Base-by-base conservation (phyloP, 345 rosid species). In the Populus euphratica region DNA sequence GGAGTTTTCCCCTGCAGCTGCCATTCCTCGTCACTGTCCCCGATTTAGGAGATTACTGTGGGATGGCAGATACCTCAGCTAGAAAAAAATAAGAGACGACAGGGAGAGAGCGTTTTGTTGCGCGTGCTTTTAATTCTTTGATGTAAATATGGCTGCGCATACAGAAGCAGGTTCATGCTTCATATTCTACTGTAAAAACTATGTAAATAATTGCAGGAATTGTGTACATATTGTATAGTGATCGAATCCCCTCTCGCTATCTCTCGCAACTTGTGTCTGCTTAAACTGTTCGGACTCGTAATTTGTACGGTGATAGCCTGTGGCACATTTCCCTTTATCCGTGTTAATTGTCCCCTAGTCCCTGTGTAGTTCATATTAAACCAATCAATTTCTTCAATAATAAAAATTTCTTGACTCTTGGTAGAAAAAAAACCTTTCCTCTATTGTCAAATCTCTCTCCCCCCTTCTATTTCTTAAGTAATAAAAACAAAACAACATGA, bases 71-170 rank as follows among this genome's bases (percentile, higher is more conserved):
- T 43, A 10, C 47, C 25, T 67, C 33, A 52, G 29, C 50, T 23
- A 66, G 27, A 12, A 33, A 35, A 31, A 20, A 43, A 18, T 52
- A 11, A 10, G 27, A 33, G 17, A 35, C n/a, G 17, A n/a, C 7
- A 52, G n/a, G 7, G 10, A 3, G 2, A 29, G 17, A 29, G 49
- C 23, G 76, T 16, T 29, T 27, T 69, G 47, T 27, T 64, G 38
- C 41, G 69, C 39, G 49, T 70, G 67, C 23, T 71, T 63, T 11
- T 35, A 63, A 78, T 78, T 78, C 80, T 72, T 78, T 78, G 66
- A 36, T 78, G 76, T 72, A 72, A 71, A 71, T 47, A 49, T 18
- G 16, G 50, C 21, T 72, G 80, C 65, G 63, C 41, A 23, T 35
- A 35, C 21, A 21, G 70, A 70, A 27, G 35, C 47, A 59, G 38